Percentiles rank a stretch among this genome's conserved stretches.
Conservation (phyloP, 257 asterid genomes). For the Leonotis leonurus region DNA sequence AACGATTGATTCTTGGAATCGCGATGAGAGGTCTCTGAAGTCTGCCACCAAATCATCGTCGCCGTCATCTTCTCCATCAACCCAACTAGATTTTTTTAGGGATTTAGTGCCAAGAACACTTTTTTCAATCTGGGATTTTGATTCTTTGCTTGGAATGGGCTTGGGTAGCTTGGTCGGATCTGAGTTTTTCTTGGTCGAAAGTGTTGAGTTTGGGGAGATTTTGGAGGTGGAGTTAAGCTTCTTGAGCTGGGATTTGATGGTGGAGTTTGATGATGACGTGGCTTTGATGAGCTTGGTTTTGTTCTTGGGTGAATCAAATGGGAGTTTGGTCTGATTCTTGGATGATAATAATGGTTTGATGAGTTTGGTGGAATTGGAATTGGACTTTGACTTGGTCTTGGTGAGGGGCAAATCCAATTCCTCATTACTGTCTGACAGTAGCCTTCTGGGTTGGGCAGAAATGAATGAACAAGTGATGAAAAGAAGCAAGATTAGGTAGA, state of each 20-base stretch:
- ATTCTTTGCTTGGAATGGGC: slow-evolving; percentile 21
- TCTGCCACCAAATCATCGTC: slow-evolving; percentile 58
- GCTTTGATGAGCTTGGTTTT: slow-evolving; percentile 37
- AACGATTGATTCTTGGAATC: slow-evolving; percentile 63
- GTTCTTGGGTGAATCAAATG: slow-evolving; percentile 25
- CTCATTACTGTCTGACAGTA: slow-evolving; percentile 33
- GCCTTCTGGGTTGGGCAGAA: slow-evolving; percentile 32
- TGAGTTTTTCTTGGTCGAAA: slow-evolving; percentile 41
- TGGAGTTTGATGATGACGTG: slow-evolving; percentile 1
- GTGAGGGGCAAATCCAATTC: slow-evolving; percentile 30
- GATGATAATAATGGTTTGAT: slow-evolving; percentile 10
- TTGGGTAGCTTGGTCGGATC: slow-evolving; percentile 58
- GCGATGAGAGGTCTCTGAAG: slow-evolving; percentile 58
- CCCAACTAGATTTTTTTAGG: slow-evolving; percentile 30
- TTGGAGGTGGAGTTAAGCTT: slow-evolving; percentile 68
- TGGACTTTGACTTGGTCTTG: slow-evolving; percentile 34
- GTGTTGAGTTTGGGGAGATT: slow-evolving; percentile 33
- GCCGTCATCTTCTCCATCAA: slow-evolving; percentile 38
- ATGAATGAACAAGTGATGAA: slow-evolving; percentile 37
- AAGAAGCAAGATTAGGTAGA: slow-evolving; percentile 29
- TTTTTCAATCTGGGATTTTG: slow-evolving; percentile 26
- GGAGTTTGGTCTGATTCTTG: slow-evolving; percentile 35
- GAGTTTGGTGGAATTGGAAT: slow-evolving; percentile 22
- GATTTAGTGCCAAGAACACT: slow-evolving; percentile 13
- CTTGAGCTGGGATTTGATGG: slow-evolving; percentile 42